Percentiles rank a stretch among this genome's conserved stretches.
Evolutionary conservation across 2,329 filamentous ascomycete species (phyloP).

Genomic region (Colletotrichum eremochloae): DNA sequence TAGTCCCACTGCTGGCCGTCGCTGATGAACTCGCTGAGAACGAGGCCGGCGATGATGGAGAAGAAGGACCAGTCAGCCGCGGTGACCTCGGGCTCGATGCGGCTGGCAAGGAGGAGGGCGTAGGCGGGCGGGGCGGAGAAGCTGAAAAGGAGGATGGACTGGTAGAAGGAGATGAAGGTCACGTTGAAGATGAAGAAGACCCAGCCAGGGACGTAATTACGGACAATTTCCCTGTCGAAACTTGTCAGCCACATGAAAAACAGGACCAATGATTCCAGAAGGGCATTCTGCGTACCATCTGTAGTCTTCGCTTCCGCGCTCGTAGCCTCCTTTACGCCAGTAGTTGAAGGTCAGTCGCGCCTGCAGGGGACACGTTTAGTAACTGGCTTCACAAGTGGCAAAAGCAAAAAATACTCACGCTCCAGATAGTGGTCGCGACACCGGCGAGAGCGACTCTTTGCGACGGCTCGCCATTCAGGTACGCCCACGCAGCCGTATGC

Average conservation of each 20-base stretch:
- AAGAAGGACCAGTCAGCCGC: conserved; percentile 64
- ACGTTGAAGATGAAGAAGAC: conserved; percentile 89
- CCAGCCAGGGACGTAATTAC: conserved; percentile 70
- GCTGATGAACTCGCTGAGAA: conserved; percentile 80
- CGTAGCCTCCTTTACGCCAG: conserved; percentile 94
- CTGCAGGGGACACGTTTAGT: conserved; percentile 56
- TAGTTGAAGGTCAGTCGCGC: conserved; percentile 93
- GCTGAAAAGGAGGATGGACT: conserved; percentile 84
- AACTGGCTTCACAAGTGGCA: neutral
- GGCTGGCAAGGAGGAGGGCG: conserved; percentile 79
- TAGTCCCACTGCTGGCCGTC: conserved; percentile 96
- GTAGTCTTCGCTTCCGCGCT: conserved; percentile 92
- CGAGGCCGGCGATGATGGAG: conserved; percentile 61
- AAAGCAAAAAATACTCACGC: conserved; percentile 64
- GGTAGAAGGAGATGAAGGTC: conserved; percentile 87
- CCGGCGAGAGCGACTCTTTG: conserved; percentile 79
- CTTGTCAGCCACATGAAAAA: conserved; percentile 44
- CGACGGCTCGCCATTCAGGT: conserved; percentile 78
- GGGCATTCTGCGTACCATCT: conserved; percentile 71
- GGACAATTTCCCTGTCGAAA: conserved; percentile 74
- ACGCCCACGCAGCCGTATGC: conserved; percentile 88
- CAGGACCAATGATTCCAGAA: neutral
- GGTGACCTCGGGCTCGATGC: conserved; percentile 66
- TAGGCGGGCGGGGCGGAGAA: conserved; percentile 85
- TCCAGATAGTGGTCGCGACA: conserved; percentile 81